Evolutionary conservation across 192 early-diverging fungal species (phyloP).

Genomic region (Backusella westeae): DNA sequence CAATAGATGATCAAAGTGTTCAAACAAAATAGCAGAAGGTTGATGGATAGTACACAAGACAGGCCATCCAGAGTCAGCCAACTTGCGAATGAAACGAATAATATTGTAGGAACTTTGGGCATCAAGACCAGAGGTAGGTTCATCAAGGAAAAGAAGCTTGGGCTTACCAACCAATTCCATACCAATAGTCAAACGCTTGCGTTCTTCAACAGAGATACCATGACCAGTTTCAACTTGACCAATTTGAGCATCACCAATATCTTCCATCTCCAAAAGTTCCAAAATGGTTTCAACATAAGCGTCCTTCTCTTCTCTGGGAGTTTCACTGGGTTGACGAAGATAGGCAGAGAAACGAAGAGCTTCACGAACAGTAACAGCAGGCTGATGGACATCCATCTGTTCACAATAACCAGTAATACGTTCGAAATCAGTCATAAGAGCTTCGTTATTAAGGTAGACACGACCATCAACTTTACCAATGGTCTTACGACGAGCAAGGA

Average conservation of each 20-base stretch:
- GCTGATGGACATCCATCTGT: slow-evolving; percentile 86
- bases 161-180: slow-evolving; percentile 81
- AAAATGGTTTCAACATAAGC: slow-evolving; percentile 50
- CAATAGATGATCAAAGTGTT: slow-evolving; percentile 81
- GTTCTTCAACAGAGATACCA: slow-evolving; percentile 83
- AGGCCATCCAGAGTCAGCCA: slow-evolving; percentile 65
- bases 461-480: slow-evolving; percentile 59
- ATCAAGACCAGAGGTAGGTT: slow-evolving; percentile 75
- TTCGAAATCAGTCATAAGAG: slow-evolving; percentile 51
- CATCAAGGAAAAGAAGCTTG: slow-evolving; percentile 74
- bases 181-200: slow-evolving; percentile 80
- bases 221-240: slow-evolving; percentile 46
- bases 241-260: slow-evolving; percentile 58
- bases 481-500: slow-evolving; percentile 77
- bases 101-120: slow-evolving; percentile 76
- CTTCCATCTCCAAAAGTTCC: slow-evolving; percentile 55
- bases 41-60: slow-evolving; percentile 86
- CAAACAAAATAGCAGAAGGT: slow-evolving; percentile 81
- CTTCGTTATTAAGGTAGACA: slow-evolving; percentile 55
- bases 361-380: slow-evolving; percentile 89
- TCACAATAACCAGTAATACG: slow-evolving; percentile 78
- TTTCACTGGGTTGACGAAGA: slow-evolving; percentile 63
- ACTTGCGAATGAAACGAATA: slow-evolving; percentile 66
- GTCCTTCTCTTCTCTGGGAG: slow-evolving; percentile 49
- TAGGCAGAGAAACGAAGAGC: slow-evolving; percentile 80